Evolutionary conservation across 2,329 filamentous ascomycete genomes (phyloP), one percentile per base, ranked within the genome.

Genomic region (Diplodia scrobiculata): DNA sequence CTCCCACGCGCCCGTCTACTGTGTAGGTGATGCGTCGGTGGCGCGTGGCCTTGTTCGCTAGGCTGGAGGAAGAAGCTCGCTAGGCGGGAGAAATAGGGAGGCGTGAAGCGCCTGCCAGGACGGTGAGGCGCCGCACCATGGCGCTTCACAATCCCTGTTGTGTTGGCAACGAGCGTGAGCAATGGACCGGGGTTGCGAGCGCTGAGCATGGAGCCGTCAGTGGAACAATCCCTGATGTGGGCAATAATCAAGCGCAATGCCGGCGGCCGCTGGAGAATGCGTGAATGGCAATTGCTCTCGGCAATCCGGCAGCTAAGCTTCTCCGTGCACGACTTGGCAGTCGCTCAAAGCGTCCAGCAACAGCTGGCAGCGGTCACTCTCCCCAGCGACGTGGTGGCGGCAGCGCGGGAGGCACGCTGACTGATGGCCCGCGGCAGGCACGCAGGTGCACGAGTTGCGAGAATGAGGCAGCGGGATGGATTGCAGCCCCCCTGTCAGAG

Each of bases 1-100:
- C 27, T 27, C 17, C n/a, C 58, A 50, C 58, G 58, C 58, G 58
- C 47, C 41, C 58, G 10, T 13, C 32, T n/a, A n/a, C n/a, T n/a
- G n/a, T n/a, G n/a, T 17, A 38, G 38, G 27, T 5, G 53, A 11
- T 52, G 53, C 17, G 53, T 21, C 32, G 13, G 51, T 53, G 51
- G 51, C 51, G 51, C 10, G 10, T 19, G 52, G 52, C 32, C 29
- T 36, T 19, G 53, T 11, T 59, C 38, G 38, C 41, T 34, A 62
- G 58, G 58, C 45, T 62, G 58, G 55, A 47, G 6, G 25, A 32
- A 29, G 55, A 14, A 29, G 55, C 34, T 27, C 19, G 54, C n/a
- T 38, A 21, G 21, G 34, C 32, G 36, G 21, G 32, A 13, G 32
- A 55, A 34, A 55, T 55, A 55, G 52, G 32, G 52, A 38, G 51